A percentile compares a stretch with the other conserved stretches of the same genome.
Evolutionary conservation across 163 green algal genomes (phyloP).

Genomic region (Trebouxia gelatinosa): DNA sequence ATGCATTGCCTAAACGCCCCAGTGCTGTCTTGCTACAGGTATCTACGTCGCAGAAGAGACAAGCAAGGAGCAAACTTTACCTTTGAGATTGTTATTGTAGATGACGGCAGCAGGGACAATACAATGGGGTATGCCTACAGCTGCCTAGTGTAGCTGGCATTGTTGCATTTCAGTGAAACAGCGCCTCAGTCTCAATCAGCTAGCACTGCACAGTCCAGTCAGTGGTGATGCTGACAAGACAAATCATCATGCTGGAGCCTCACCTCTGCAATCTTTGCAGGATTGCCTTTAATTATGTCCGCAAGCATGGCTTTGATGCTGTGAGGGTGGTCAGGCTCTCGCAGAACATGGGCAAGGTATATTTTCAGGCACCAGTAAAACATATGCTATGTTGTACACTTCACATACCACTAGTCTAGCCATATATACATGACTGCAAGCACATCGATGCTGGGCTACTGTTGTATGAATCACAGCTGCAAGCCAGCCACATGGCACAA

Average conservation of each 20-base stretch:
- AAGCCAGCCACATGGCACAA: no score
- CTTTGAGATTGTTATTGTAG: constrained; percentile 94
- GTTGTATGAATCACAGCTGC: background rate
- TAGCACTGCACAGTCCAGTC: background rate
- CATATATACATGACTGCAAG: background rate
- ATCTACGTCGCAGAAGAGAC: constrained; percentile 68
- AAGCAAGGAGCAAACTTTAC: constrained; percentile 77
- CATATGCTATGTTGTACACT: background rate
- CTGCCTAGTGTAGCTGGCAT: background rate
- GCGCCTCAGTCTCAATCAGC: background rate
- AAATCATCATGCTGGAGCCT: background rate
- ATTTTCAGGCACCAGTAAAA: background rate
- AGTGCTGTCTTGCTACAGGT: constrained; percentile 47
- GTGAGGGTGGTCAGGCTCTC: constrained; percentile 81
- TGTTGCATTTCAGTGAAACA: background rate
- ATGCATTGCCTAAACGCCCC: background rate
- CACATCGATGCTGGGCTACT: no score
- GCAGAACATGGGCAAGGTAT: constrained; percentile 87
- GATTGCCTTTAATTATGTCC: constrained; percentile 59
- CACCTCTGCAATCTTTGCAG: background rate
- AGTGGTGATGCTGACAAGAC: background rate
- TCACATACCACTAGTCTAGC: background rate
- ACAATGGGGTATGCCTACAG: constrained; percentile 48
- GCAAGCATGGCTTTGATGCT: constrained; percentile 74
- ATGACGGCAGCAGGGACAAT: constrained; percentile 88